Evolutionary conservation across 495 filamentous ascomycete species (phyloP).

Genomic region (Penicillium ucsense): DNA sequence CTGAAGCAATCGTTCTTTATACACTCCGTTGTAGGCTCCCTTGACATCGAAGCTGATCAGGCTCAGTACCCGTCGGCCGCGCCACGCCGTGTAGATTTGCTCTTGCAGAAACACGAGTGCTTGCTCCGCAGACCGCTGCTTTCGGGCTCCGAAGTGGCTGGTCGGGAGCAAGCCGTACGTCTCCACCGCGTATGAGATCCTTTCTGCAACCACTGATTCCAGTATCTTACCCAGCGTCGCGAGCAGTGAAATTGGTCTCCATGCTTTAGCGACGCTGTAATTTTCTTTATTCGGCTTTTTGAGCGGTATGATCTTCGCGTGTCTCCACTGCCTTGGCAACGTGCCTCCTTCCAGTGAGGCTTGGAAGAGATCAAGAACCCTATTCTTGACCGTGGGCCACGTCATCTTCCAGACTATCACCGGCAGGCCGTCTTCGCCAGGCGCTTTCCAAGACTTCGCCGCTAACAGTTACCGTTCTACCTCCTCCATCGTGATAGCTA

Average conservation of each 20-base stretch:
- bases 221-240: conserved; percentile 20
- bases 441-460: conserved; percentile 14
- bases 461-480: conserved; percentile 11
- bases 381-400: conserved; percentile 20
- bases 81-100: too few relatives aligned
- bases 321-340: conserved; percentile 8
- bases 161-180: conserved; percentile 7
- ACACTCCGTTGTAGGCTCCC: conserved; percentile 32
- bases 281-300: conserved; percentile 14
- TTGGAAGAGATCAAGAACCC: conserved; percentile 11
- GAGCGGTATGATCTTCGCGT: conserved; percentile 13
- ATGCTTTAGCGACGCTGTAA: conserved; percentile 8
- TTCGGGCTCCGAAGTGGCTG: too few relatives aligned
- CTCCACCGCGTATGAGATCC: conserved; percentile 17
- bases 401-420: conserved; percentile 19
- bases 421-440: conserved; percentile 15
- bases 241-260: conserved; percentile 22
- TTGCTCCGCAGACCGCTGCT: too few relatives aligned
- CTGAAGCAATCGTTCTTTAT: conserved; percentile 20
- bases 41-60: conserved; percentile 35
- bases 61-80: conserved; percentile 11
- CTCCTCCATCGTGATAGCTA: conserved; percentile 12
- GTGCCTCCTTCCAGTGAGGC: conserved; percentile 9
- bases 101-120: too few relatives aligned
- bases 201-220: conserved; percentile 19